These are phyloP conservation scores for Cyclotella kingstonii DNA, from an alignment of 108 stramenopile genomes.

Conservation along the genomic window DNA sequence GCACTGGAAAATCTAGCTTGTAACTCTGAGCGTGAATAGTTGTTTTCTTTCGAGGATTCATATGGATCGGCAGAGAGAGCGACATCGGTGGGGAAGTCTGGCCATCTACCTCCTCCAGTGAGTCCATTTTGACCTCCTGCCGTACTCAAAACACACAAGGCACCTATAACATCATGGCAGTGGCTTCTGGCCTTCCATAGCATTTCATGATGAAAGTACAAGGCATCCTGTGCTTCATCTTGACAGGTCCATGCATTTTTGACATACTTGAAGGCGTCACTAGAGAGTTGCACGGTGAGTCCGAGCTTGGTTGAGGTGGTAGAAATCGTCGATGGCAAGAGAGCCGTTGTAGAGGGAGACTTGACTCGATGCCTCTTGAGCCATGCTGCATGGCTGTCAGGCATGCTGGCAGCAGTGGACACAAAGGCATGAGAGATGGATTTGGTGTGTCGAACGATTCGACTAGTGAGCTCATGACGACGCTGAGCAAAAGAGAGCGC, in stretches of 20 bases:
- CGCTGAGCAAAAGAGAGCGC: conserved; percentile 82
- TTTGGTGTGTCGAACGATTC: conserved; percentile 63
- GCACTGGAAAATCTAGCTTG: conserved; percentile 68
- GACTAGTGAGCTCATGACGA: conserved; percentile 77
- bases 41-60: conserved; percentile 51
- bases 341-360: neutral
- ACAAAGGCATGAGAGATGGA: conserved; percentile 69
- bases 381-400: conserved; percentile 13
- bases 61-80: conserved; percentile 66
- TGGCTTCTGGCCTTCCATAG: conserved; percentile 58
- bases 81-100: conserved; percentile 71
- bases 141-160: conserved; percentile 51
- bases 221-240: conserved; percentile 86
- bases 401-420: conserved; percentile 53
- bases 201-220: conserved; percentile 83
- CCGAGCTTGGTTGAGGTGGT: conserved; percentile 17
- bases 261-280: conserved; percentile 67
- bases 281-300: conserved; percentile 43
- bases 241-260: conserved; percentile 62
- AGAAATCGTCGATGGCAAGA: conserved; percentile 17
- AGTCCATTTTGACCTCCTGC: neutral
- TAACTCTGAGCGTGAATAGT: conserved; percentile 52
- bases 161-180: conserved; percentile 80
- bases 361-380: neutral
- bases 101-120: conserved; percentile 50